Conservation (phyloP, 352 stramenopile genomes). For the Phytopythium delawarense region DNA sequence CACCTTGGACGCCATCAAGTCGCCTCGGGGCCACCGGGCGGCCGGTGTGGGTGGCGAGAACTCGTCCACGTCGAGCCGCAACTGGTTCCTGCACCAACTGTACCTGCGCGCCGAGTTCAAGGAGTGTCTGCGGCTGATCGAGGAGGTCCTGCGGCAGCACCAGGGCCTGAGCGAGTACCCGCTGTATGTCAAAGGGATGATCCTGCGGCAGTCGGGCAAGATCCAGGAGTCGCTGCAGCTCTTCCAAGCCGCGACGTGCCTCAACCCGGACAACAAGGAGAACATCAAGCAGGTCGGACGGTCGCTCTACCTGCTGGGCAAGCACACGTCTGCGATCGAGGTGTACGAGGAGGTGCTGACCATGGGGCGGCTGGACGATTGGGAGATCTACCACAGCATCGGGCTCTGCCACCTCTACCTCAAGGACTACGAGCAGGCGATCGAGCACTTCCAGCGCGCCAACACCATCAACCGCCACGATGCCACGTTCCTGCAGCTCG, state of each 20-base stretch:
- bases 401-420: constrained; percentile 91
- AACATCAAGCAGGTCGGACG: constrained; percentile 90
- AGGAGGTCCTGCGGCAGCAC: constrained; percentile 80
- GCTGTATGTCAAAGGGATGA: constrained; percentile 91
- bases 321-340: constrained; percentile 88
- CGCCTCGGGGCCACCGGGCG: constrained; percentile 37
- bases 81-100: constrained; percentile 84
- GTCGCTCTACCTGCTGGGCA: constrained; percentile 82
- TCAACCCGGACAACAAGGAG: constrained; percentile 90
- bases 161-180: constrained; percentile 90
- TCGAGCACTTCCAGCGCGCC: constrained; percentile 86
- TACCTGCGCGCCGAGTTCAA: constrained; percentile 86
- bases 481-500: constrained; percentile 89
- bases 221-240: constrained; percentile 90
- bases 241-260: constrained; percentile 89
- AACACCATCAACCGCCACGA: constrained; percentile 92
- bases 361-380: constrained; percentile 81
- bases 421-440: constrained; percentile 87
- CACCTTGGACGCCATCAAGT: constrained; percentile 49
- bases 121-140: constrained; percentile 88
- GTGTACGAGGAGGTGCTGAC: constrained; percentile 90
- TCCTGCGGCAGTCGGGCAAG: constrained; percentile 81
- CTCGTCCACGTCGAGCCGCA: constrained; percentile 32
- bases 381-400: constrained; percentile 92
- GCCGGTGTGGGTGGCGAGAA: constrained; percentile 10